These are phyloP conservation scores for Phylloporus sp. DNA, from an alignment of 768 basidiomycete genomes.

Conservation along the genomic window DNA sequence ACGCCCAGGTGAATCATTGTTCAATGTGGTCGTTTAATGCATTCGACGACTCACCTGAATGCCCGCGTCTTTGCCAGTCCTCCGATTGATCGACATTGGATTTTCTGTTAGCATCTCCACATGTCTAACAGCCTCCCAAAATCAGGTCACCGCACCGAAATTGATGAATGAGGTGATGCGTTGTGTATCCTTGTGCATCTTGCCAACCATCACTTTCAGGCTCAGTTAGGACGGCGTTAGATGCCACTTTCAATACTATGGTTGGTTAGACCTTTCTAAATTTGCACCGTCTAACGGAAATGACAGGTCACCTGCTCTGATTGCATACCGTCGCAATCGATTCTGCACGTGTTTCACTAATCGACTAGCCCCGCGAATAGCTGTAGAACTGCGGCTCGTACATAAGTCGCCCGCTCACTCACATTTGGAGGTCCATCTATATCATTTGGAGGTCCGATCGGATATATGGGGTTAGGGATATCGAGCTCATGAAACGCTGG, in stretches of 20 bases:
- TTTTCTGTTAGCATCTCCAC: not conserved
- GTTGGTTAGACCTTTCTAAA: not conserved
- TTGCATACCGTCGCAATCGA: not conserved
- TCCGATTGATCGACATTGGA: too few species aligned
- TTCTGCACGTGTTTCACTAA: not conserved
- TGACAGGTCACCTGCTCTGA: not conserved
- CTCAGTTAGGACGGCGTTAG: not conserved
- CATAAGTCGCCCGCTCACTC: not conserved
- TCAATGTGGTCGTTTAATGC: too few species aligned
- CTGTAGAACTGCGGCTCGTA: not conserved
- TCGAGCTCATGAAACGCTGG: not conserved
- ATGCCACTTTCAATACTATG: not conserved
- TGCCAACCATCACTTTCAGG: not conserved
- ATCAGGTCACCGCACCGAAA: too few species aligned
- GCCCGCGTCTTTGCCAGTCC: too few species aligned
- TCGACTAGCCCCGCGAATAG: not conserved
- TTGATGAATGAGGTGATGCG: not conserved
- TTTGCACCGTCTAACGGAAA: too few species aligned
- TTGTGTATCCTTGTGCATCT: not conserved
- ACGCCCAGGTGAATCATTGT: too few species aligned
- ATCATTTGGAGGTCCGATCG: conserved; percentile 1
- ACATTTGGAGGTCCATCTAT: not conserved
- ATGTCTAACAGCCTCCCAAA: too few species aligned
- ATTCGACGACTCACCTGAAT: too few species aligned
- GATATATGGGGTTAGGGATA: not conserved